Evolutionary conservation across 768 basidiomycete species (phyloP).

Genomic region (Hygrocybe punicea): DNA sequence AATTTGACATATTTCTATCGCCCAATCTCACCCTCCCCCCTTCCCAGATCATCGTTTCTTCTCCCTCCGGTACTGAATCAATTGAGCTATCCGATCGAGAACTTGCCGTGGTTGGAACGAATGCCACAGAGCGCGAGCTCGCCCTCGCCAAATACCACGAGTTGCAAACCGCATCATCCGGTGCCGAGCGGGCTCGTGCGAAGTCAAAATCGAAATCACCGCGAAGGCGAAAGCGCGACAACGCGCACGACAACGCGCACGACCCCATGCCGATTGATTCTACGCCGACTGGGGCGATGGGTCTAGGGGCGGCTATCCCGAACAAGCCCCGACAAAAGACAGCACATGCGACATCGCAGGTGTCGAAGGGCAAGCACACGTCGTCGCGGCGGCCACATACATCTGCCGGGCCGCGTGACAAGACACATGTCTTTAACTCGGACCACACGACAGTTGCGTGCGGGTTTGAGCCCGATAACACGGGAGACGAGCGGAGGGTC

Average conservation of each 20-base stretch:
- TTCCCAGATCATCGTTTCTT: constrained; percentile 46
- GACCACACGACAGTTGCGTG: neutral
- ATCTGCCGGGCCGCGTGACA: constrained; percentile 68
- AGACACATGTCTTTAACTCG: constrained; percentile 33
- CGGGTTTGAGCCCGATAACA: constrained; percentile 9
- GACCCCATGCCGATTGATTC: constrained; percentile 22
- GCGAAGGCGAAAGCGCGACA: constrained; percentile 36
- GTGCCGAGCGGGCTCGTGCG: constrained; percentile 9
- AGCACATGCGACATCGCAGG: constrained; percentile 4
- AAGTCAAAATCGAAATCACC: constrained; percentile 53
- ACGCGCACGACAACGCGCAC: constrained; percentile 23
- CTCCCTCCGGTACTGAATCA: constrained; percentile 59
- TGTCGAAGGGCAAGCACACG: constrained; percentile 6
- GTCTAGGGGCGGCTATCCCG: neutral
- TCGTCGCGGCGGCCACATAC: constrained; percentile 61
- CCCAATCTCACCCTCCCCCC: constrained; percentile 9
- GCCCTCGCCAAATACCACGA: constrained; percentile 61
- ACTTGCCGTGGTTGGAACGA: constrained; percentile 63
- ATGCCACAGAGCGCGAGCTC: constrained; percentile 62
- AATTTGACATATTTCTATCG: constrained; percentile 11
- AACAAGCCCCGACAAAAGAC: neutral
- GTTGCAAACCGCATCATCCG: constrained; percentile 23
- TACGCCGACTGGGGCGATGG: neutral
- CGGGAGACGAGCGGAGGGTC: neutral
- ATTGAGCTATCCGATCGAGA: constrained; percentile 70